Conservation (phyloP, 805 yeast species). For the Nakazawaea wyomingensis region DNA sequence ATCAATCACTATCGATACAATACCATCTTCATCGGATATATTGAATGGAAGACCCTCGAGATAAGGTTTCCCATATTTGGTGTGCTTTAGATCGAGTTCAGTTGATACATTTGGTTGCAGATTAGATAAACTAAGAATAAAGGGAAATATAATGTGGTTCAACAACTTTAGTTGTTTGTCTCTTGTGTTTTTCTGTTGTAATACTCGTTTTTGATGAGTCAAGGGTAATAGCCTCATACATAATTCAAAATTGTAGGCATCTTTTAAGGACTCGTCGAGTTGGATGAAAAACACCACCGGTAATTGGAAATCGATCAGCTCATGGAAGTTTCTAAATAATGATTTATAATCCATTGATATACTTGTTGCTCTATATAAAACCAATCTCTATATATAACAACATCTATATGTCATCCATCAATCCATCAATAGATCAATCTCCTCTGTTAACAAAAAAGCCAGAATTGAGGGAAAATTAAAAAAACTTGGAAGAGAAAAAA, state of each 20-base stretch:
- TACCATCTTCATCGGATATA: slow-evolving; percentile 51
- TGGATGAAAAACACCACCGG: slow-evolving; percentile 4
- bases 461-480: too few relatives aligned
- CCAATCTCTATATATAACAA: too few relatives aligned
- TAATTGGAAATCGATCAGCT: background rate
- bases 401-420: too few relatives aligned
- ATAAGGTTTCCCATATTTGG: slow-evolving; percentile 54
- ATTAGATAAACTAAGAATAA: slow-evolving; percentile 32
- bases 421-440: too few relatives aligned
- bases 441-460: too few relatives aligned
- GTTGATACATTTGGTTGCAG: slow-evolving; percentile 13
- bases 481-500: too few relatives aligned
- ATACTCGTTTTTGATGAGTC: slow-evolving; percentile 34
- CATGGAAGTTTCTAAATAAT: background rate
- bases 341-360: background rate
- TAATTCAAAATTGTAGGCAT: slow-evolving; percentile 43
- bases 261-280: slow-evolving; percentile 11
- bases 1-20: slow-evolving; percentile 41
- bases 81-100: slow-evolving; percentile 26
- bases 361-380: background rate
- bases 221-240: slow-evolving; percentile 42
- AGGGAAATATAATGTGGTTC: slow-evolving; percentile 39
- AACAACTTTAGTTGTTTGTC: slow-evolving; percentile 36
- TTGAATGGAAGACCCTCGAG: slow-evolving; percentile 41
- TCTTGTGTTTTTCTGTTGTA: slow-evolving; percentile 29